Base-by-base conservation (phyloP, 2,329 filamentous ascomycete species). In the Xenoacremonium recifei region DNA sequence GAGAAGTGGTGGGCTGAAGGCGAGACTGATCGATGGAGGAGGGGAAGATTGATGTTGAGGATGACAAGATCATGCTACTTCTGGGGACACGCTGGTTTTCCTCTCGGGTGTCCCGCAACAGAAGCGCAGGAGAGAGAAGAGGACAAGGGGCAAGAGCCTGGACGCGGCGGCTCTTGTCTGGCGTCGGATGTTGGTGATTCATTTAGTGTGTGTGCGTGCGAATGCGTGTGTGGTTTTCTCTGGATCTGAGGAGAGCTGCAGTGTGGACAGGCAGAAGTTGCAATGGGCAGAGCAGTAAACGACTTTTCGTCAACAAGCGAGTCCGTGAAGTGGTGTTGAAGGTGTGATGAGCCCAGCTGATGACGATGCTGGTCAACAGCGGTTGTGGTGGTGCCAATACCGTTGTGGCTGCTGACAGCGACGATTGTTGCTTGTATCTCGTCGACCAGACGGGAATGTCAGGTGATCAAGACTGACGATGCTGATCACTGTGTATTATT, bases 1-100 rank as follows among this genome's bases (percentile, higher is more conserved):
- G 32, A 18, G 32, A 18, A 61, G 59, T 57, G 60, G 60, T 63
- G 59, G 60, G 57, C 55, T 58, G 51, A 57, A 58, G 54, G 54
- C 55, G 51, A 54, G 58, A 58, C 51, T 50, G 55, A 57, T 55
- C 48, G 49, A 42, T 48, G 54, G 51, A 44, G 51, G 49, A 53
- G 51, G 51, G 53, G 52, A 42, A 54, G 43, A 47, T 43, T 51
- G 53, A 49, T 57, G 48, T 56, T 54, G 50, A 47, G 47, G 47
- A 51, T 37, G 42, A 48, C 27, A 35, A 39, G 40, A 31, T 16
- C 35, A 23, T 13, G 40, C 19, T 43, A 35, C 47, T 35, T 2
- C 20, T 21, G 11, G 33, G 37, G 25, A n/a, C 20, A 18, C 31
- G 23, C 23, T 31, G 15, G 16, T 15, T 19, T 33, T 27, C 19